A percentile compares a stretch with the other conserved stretches of the same genome.
phyloP scores from a whole-genome alignment of 2,329 filamentous ascomycete species.

The Fusarium solani-melongenae region DNA sequence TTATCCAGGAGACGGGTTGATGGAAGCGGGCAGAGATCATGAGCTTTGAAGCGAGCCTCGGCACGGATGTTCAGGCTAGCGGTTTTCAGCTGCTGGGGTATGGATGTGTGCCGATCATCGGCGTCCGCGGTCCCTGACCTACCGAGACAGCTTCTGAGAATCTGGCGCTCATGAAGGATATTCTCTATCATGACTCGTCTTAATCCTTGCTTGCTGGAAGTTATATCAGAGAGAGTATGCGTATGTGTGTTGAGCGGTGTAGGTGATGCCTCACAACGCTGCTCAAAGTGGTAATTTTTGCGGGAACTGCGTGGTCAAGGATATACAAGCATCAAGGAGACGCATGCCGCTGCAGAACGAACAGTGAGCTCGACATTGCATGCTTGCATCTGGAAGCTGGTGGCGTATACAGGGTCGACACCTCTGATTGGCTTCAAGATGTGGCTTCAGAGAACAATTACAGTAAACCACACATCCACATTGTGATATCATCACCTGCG shows the following conservation, averaged over 20 bases:
- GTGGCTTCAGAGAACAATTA: not conserved
- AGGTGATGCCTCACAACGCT: not conserved
- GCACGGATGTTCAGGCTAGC: constrained; percentile 6
- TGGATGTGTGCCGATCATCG: constrained; percentile 4
- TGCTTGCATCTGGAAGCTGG: not conserved
- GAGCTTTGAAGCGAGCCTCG: constrained; percentile 19
- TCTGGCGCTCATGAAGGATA: not conserved
- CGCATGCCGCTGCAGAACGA: constrained; percentile 15
- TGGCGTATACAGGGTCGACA: not conserved
- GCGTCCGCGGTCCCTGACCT: not conserved
- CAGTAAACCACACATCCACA: not conserved
- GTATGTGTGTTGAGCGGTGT: not conserved
- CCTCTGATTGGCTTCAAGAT: not conserved
- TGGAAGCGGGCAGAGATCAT: not conserved
- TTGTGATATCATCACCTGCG: not conserved
- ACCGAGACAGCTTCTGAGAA: not conserved
- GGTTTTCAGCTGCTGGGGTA: not conserved
- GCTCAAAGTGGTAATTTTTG: constrained; percentile 36
- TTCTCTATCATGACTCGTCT: not conserved
- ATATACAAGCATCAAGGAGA: constrained; percentile 13
- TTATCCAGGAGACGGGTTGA: not conserved
- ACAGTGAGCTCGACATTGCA: not conserved
- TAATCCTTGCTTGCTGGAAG: not conserved
- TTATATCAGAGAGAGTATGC: not conserved
- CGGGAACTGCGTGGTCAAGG: constrained; percentile 21